Conservation (phyloP, 805 yeast species). For the Alloascoidea hylecoeti region DNA sequence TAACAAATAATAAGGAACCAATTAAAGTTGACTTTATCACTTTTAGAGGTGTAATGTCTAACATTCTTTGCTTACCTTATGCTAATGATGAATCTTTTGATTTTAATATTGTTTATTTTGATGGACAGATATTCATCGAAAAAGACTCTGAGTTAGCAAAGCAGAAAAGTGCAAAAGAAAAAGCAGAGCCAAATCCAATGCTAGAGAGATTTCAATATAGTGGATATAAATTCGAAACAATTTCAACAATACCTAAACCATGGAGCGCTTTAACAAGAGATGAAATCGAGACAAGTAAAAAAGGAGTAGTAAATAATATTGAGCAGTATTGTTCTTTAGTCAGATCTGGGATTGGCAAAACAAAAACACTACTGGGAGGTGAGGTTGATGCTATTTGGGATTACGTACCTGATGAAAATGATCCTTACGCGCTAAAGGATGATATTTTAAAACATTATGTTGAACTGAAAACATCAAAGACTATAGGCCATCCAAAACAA, state of each 20-base stretch:
- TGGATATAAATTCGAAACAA: constrained; percentile 78
- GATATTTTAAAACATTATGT: constrained; percentile 61
- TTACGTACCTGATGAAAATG: constrained; percentile 38
- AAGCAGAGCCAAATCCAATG: constrained; percentile 18
- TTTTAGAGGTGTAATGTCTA: constrained; percentile 76
- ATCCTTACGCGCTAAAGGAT: constrained; percentile 9
- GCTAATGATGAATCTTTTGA: constrained; percentile 39
- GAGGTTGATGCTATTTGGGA: constrained; percentile 91
- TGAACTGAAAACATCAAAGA: constrained; percentile 65
- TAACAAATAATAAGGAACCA: constrained; percentile 23
- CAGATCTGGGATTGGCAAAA: constrained; percentile 68
- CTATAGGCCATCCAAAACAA: constrained; percentile 39
- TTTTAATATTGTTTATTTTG: constrained; percentile 53
- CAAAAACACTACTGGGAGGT: constrained; percentile 61
- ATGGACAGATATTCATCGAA: constrained; percentile 31
- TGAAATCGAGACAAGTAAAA: constrained; percentile 51
- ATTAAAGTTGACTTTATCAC: constrained; percentile 57
- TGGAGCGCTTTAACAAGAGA: constrained; percentile 56
- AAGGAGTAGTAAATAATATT: constrained; percentile 46
- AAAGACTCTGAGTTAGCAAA: constrained; percentile 17
- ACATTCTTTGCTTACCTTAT: constrained; percentile 55
- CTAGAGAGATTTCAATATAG: constrained; percentile 32
- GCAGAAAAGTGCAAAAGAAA: constrained; percentile 14
- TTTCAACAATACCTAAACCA: constrained; percentile 65
- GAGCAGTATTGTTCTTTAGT: constrained; percentile 78